These are phyloP conservation scores for Eleusine coracana DNA, from an alignment of 176 grass and related monocot species.

Conservation along the genomic window DNA sequence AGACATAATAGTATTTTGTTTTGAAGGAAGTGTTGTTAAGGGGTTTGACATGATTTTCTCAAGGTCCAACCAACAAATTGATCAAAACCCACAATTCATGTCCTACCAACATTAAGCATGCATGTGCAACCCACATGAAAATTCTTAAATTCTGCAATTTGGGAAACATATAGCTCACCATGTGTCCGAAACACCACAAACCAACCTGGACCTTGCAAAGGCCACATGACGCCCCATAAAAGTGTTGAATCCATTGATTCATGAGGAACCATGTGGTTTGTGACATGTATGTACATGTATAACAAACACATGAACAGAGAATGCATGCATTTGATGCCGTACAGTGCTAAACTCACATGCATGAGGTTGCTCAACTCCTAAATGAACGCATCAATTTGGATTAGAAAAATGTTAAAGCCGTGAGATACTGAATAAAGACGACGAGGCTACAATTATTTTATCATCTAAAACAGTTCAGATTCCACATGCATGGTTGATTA, in stretches of 20 bases:
- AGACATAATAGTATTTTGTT: not conserved
- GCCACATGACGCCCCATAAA: not conserved
- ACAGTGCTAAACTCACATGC: not conserved
- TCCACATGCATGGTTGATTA: not conserved
- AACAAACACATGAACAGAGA: not conserved
- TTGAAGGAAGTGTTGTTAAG: not conserved
- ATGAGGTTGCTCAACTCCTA: not conserved
- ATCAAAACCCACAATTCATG: not conserved
- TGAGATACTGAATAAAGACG: not conserved
- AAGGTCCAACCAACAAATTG: not conserved
- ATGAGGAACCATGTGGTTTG: not conserved
- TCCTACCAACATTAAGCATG: constrained; percentile 18
- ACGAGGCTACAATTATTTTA: not conserved
- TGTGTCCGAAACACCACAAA: not conserved
- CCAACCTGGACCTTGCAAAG: not conserved
- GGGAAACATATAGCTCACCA: not conserved
- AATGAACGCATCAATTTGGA: not conserved
- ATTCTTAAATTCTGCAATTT: not conserved
- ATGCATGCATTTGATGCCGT: not conserved
- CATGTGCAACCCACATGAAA: not conserved
- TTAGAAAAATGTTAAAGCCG: not conserved
- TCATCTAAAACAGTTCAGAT: not conserved
- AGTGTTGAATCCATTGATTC: not conserved
- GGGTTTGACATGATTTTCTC: not conserved
- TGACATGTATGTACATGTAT: not conserved